Evolutionary conservation across 2,329 filamentous ascomycete species (phyloP).

Genomic region (Lachnellula hyalina): DNA sequence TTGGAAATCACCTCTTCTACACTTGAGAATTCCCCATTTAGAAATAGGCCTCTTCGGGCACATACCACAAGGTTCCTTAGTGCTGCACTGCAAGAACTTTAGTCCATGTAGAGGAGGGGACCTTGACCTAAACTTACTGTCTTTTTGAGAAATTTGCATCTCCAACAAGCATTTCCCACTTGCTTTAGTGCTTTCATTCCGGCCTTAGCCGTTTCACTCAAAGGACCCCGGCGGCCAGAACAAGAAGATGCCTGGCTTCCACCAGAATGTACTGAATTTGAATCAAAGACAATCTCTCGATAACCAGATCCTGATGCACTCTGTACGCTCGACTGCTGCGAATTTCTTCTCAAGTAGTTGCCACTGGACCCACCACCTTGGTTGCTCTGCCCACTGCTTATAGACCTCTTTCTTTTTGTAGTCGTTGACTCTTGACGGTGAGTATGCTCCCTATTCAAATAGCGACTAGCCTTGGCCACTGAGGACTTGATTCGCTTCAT

Average conservation of each 20-base stretch:
- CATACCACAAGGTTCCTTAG: constrained; percentile 7
- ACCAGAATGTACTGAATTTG: neutral
- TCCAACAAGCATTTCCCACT: constrained; percentile 2
- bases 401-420: neutral
- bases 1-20: constrained; percentile 8
- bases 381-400: neutral
- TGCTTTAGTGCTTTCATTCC: neutral
- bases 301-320: neutral
- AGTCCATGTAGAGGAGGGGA: neutral
- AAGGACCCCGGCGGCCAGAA: neutral
- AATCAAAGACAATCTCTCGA: neutral
- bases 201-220: neutral
- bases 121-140: constrained; percentile 1
- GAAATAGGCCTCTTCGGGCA: constrained; percentile 8
- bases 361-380: neutral
- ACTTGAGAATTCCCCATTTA: constrained; percentile 7
- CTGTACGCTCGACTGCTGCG: neutral
- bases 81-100: constrained; percentile 5
- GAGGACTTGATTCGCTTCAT: neutral
- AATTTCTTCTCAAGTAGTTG: neutral
- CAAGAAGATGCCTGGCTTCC: neutral
- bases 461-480: neutral
- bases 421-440: neutral
- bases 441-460: neutral
- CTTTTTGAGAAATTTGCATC: constrained; percentile 13